Evolutionary conservation across 371 early-diverging fungal genomes (phyloP), one percentile per base, ranked within the genome.

Genomic region (Batkoa obscura): DNA sequence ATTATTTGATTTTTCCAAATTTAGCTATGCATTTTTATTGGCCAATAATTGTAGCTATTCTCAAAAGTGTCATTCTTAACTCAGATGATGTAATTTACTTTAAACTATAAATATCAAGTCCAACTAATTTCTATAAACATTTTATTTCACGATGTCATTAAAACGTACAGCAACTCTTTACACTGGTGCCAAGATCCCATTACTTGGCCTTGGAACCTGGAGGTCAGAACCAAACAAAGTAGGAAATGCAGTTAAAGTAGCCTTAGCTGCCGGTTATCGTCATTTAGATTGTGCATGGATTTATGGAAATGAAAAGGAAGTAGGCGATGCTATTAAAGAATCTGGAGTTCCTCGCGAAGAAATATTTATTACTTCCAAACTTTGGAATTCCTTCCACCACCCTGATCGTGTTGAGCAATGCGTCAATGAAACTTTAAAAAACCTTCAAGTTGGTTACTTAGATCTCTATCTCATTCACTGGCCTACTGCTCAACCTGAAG

Each of bases 391-490:
- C 15, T 64, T 60, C 53, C 71, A 70, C 37, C 60, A 45, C 45
- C 60, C 59, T 55, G 63, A 64, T 34, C 62, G 66, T 57, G 66
- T 70, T 39, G 61, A 68, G 56, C 50, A 50, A 58, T 61, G 69
- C 57, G 53, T 64, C 56, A 49, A 64, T 59, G 48, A 67, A 59
- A 58, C 68, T 0, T 51, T 70, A 59, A 33, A 59, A 61, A 60
- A 72, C 23, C 67, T 84, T 39, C 67, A 66, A 38, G 58, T 74
- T 36, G 72, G 75, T 3, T 83, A 85, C 63, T 55, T 87, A n/a
- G 86, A 88, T 63, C 66, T 85, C 23, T 85, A 81, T 62, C 64
- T 85, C 45, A 73, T 86, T 37, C 86, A 88, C 59, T 84, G 77
- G 72, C 83, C 84, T 31, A 56, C 71, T 45, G 63, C 68, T 30